These are phyloP conservation scores for Tilletia horrida DNA, from an alignment of 1,284 basidiomycete species.

Conservation along the genomic window DNA sequence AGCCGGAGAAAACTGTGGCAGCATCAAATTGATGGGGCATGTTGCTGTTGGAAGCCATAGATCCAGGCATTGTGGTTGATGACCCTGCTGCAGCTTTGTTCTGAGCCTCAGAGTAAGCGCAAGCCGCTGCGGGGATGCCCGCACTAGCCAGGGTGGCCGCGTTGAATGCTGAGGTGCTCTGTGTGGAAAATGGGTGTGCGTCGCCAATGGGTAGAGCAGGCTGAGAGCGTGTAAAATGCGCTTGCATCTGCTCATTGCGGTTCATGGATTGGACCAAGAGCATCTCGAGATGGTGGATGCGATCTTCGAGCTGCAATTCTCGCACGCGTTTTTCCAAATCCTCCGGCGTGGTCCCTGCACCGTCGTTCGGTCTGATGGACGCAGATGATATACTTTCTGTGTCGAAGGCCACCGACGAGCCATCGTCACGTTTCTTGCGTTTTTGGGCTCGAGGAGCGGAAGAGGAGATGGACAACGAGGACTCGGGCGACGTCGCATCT, in stretches of 20 bases:
- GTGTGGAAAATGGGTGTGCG: background rate
- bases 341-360: background rate
- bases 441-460: background rate
- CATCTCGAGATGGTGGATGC: constrained; percentile 16
- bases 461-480: background rate
- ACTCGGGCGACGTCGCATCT: background rate
- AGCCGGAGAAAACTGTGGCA: background rate
- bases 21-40: background rate
- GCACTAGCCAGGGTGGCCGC: constrained; percentile 8
- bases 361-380: too few species aligned
- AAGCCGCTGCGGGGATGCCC: constrained; percentile 1
- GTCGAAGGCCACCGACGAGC: background rate
- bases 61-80: background rate
- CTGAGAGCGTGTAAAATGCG: background rate
- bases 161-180: constrained; percentile 6
- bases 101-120: background rate
- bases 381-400: too few species aligned
- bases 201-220: background rate
- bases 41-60: background rate
- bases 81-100: background rate
- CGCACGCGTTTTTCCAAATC: constrained; percentile 6
- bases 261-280: constrained; percentile 7
- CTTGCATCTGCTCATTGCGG: constrained; percentile 14
- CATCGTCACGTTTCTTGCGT: constrained; percentile 9
- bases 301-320: constrained; percentile 10